Evolutionary conservation across 2,329 filamentous ascomycete species (phyloP), one percentile per base, ranked within the genome.

Genomic region (Incumbomyces delicatus): DNA sequence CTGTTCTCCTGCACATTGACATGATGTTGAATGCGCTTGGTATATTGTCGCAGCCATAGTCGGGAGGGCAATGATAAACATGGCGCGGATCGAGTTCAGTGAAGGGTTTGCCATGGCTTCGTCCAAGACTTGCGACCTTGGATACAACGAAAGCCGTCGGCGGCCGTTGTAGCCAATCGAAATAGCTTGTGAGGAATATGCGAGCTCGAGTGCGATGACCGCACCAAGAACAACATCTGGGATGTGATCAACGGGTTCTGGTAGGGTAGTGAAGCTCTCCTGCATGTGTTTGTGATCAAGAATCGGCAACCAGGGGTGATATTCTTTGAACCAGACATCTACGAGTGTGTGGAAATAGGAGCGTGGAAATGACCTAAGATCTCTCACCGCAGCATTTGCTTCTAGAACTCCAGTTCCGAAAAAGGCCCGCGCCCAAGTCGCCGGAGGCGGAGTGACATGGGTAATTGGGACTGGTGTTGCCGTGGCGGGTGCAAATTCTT

Each of bases 281-380:
- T 52, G 51, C 13, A 57, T 46, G 16, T 51, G 50, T 29, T 53
- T 41, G 3, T 50, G 50, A 32, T 47, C 50, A 18, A 66, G 53
- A 32, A 66, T 62, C 1, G 63, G 63, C 41, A 62, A 60, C 63
- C 64, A 66, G 5, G 57, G 51, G 50, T 66, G 63, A 44, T 63
- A 64, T 36, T 60, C 57, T 33, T 61, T 58, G 49, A 66, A 66
- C 62, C 61, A 66, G 2, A 58, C 49, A 8, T 57, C 50, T 37
- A 59, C 63, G 6, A 64, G 49, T 8, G 51, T 50, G 35, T 49
- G 48, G 20, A 56, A 44, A 39, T 51, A 56, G 7, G 48, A 43
- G 30, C 49, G 50, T 8, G 53, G 48, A 3, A 57, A 44, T 13
- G 46, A 48, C 46, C 48, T 49, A 36, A 57, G 39, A 43, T 57